phyloP scores from a whole-genome alignment of 2,329 filamentous ascomycete genomes.

The Ophiostoma populinum region DNA sequence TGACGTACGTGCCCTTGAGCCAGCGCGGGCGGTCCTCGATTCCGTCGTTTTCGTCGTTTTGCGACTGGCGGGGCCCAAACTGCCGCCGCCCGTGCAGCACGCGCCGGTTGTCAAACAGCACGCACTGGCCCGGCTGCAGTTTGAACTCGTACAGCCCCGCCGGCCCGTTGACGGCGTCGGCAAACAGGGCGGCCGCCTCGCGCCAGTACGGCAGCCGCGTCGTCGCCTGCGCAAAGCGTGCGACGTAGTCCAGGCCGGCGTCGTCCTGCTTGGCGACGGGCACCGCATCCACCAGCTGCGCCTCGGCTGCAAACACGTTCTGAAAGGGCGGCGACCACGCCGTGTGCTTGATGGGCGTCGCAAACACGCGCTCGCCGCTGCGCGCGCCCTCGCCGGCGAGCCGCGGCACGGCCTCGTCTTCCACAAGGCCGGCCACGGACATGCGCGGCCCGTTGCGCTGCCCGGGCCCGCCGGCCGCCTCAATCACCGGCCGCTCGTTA shows the following conservation, averaged over 20 bases:
- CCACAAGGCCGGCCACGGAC: slow-evolving; percentile 7
- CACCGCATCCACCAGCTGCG: neutral
- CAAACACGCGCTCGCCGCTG: too few species aligned
- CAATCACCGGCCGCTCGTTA: slow-evolving; percentile 36
- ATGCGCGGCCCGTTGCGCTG: too few species aligned
- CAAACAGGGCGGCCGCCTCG: slow-evolving; percentile 36
- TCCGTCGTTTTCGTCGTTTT: too few species aligned
- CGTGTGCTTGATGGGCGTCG: slow-evolving; percentile 11
- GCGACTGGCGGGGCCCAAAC: slow-evolving; percentile 33
- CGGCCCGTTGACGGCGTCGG: slow-evolving; percentile 36
- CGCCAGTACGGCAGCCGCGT: slow-evolving; percentile 11
- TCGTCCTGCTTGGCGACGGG: neutral
- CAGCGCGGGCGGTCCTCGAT: slow-evolving; percentile 48
- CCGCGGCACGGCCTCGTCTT: slow-evolving; percentile 10
- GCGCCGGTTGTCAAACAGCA: slow-evolving; percentile 79
- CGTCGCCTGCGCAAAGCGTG: neutral
- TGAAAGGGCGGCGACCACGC: slow-evolving; percentile 77
- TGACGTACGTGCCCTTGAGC: slow-evolving; percentile 74
- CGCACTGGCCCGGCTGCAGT: slow-evolving; percentile 68
- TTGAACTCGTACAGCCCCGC: slow-evolving; percentile 50
- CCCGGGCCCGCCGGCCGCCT: slow-evolving; percentile 2
- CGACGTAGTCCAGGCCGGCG: neutral
- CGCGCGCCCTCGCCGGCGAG: too few species aligned
- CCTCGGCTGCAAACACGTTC: slow-evolving; percentile 14
- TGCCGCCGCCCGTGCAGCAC: slow-evolving; percentile 67